Conservation (phyloP, 2,329 filamentous ascomycete genomes). For the Neoascochyta sp. region DNA sequence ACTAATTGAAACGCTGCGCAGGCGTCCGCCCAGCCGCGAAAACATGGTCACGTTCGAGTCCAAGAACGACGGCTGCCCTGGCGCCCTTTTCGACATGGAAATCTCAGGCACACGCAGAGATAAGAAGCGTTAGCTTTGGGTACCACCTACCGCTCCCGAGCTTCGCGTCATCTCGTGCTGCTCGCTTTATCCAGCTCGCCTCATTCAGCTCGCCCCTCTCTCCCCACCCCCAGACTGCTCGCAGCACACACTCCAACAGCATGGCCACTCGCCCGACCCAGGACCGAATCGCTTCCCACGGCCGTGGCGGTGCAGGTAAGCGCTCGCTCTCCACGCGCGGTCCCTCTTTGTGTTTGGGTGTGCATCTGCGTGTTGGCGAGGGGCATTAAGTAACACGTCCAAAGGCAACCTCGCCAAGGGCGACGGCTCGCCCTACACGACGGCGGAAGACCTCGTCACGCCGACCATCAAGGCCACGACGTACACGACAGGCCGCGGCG, state of each 20-base stretch:
- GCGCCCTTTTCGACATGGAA: neutral
- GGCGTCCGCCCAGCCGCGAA: conserved; percentile 24
- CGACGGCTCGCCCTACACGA: conserved; percentile 30
- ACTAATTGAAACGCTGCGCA: conserved; percentile 23
- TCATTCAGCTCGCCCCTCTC: no score
- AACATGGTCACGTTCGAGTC: conserved; percentile 24
- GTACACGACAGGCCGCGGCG: conserved; percentile 86
- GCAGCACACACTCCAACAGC: conserved; percentile 1
- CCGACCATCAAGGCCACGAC: conserved; percentile 78
- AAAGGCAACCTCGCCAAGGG: conserved; percentile 49
- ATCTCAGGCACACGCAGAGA: no score
- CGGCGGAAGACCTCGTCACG: conserved; percentile 65
- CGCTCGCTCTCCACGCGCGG: conserved; percentile 3
- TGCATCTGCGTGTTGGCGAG: neutral
- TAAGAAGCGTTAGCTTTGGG: no score
- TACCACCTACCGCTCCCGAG: no score
- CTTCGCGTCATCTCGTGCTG: conserved; percentile 7
- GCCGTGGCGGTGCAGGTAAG: conserved; percentile 70
- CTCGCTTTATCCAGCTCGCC: conserved; percentile 3
- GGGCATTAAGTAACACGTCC: neutral
- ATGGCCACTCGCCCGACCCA: conserved; percentile 25
- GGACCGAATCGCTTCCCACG: conserved; percentile 54
- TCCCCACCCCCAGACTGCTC: neutral
- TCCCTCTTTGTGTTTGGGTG: neutral
- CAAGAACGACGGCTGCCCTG: no score